phyloP scores from a whole-genome alignment of 2,329 filamentous ascomycete genomes.

The Sporothrix brunneoviolacea region DNA sequence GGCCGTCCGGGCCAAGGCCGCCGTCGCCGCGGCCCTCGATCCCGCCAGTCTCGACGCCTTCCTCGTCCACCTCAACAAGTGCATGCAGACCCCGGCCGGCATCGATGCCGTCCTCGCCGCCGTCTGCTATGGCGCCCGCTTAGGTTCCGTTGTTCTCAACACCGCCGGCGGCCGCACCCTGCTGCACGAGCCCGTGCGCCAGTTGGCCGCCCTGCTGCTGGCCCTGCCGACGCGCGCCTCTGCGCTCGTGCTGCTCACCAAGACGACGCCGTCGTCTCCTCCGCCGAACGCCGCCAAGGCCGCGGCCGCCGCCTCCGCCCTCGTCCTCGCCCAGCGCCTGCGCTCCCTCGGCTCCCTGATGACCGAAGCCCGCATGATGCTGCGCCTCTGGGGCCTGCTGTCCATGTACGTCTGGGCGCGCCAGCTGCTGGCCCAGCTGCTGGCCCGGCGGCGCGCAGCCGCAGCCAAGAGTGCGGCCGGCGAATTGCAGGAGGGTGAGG shows the following conservation, averaged over 20 bases:
- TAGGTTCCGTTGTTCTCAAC: slow-evolving; percentile 45
- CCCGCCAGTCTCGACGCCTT: slow-evolving; percentile 44
- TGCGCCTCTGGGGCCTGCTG: slow-evolving; percentile 70
- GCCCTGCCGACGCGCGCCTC: slow-evolving; percentile 39
- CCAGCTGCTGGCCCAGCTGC: slow-evolving; percentile 31
- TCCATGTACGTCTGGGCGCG: slow-evolving; percentile 65
- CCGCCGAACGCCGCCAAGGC: slow-evolving; percentile 15
- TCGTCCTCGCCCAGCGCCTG: slow-evolving; percentile 46
- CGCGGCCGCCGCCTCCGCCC: slow-evolving; percentile 35
- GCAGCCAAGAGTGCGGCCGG: slow-evolving; percentile 10
- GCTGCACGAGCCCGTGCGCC: slow-evolving; percentile 39
- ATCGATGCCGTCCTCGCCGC: slow-evolving; percentile 65
- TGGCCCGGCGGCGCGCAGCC: slow-evolving; percentile 26
- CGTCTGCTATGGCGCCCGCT: slow-evolving; percentile 59
- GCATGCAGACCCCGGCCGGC: slow-evolving; percentile 61
- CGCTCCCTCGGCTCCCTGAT: slow-evolving; percentile 59
- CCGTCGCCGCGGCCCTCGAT: slow-evolving; percentile 16
- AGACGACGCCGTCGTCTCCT: slow-evolving; percentile 10
- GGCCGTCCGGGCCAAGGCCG: slow-evolving; percentile 12
- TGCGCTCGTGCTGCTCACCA: slow-evolving; percentile 30
- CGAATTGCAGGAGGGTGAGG: slow-evolving; percentile 29
- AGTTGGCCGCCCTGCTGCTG: slow-evolving; percentile 46
- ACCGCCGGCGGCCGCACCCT: slow-evolving; percentile 51
- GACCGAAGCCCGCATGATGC: slow-evolving; percentile 64
- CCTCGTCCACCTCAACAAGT: slow-evolving; percentile 50